These are phyloP conservation scores for Persicaria maculosa DNA, from an alignment of 148 eudicot genomes.

Conservation along the genomic window DNA sequence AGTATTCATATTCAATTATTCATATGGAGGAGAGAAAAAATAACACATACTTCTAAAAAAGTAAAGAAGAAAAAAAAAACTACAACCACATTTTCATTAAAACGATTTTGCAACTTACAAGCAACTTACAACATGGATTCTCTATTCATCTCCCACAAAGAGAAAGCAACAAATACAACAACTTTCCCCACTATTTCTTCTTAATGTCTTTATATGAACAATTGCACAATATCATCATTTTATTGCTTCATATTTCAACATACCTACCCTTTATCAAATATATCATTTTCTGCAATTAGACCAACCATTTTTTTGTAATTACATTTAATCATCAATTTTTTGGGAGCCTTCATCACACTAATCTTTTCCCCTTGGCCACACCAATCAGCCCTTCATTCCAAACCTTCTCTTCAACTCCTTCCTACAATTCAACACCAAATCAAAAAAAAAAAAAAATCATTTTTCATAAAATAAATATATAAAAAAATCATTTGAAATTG, in stretches of 20 bases:
- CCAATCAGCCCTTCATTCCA: conserved; percentile 10
- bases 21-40: too few species aligned
- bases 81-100: not conserved
- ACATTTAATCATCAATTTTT: not conserved
- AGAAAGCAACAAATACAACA: not conserved
- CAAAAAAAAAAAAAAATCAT: not conserved
- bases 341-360: not conserved
- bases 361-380: conserved; percentile 10
- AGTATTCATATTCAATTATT: too few species aligned
- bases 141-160: not conserved
- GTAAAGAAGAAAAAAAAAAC: not conserved
- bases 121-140: not conserved
- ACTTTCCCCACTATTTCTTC: not conserved
- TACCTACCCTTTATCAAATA: not conserved
- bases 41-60: too few species aligned
- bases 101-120: not conserved
- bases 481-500: not conserved
- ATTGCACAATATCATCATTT: not conserved
- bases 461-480: not conserved
- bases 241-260: not conserved
- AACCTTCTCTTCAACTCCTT: conserved; percentile 64
- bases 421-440: conserved; percentile 24
- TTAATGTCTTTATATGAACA: not conserved
- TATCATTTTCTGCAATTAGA: not conserved
- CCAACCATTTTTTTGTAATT: not conserved